Conservation (phyloP, 176 grass and related monocot species). For the Musa beccarii region DNA sequence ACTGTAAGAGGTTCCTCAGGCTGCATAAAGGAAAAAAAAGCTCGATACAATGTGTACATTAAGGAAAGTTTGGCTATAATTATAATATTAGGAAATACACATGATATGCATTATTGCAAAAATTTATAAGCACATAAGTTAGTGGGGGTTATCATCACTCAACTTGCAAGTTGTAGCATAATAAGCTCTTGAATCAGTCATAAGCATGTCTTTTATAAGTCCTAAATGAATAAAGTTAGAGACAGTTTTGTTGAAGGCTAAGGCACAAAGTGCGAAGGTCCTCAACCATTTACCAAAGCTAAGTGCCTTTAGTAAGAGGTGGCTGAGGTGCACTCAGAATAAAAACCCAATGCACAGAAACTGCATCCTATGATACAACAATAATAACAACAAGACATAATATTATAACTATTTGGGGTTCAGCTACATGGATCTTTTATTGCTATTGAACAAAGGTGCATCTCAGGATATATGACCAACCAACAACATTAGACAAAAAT, state of each 20-base stretch:
- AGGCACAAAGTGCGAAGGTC: background rate
- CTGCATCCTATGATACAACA: no score
- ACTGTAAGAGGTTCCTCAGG: slow-evolving; percentile 45
- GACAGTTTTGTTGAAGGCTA: background rate
- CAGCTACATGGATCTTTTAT: no score
- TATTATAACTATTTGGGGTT: no score
- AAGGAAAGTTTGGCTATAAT: slow-evolving; percentile 2
- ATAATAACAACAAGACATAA: no score
- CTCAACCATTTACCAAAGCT: background rate
- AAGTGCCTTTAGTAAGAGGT: background rate
- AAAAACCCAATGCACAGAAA: no score
- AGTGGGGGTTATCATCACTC: background rate
- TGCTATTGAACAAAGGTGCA: no score
- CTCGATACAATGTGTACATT: background rate
- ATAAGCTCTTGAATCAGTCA: background rate
- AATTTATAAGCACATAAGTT: background rate
- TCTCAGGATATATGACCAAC: no score
- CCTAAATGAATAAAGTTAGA: background rate
- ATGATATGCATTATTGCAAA: background rate
- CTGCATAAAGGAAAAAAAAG: slow-evolving; percentile 42
- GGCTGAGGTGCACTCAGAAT: background rate
- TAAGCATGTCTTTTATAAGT: background rate
- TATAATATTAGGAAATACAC: background rate
- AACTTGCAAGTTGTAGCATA: background rate
- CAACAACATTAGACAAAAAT: no score